phyloP scores from a whole-genome alignment of 148 eudicot genomes.

The Gaultheria prostrata region DNA sequence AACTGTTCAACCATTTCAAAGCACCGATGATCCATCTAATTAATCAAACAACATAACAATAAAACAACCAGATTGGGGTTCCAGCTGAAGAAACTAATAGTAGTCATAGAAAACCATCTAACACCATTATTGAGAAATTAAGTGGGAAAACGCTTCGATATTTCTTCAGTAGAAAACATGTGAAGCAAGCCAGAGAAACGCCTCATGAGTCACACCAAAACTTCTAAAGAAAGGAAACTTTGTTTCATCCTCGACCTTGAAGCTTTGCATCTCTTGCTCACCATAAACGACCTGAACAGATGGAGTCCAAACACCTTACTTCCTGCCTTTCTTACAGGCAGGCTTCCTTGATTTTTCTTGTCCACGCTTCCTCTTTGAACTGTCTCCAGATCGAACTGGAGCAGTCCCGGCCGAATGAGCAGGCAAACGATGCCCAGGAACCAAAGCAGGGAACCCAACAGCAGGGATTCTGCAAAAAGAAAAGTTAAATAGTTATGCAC shows the following conservation, averaged over 20 bases:
- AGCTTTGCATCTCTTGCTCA: constrained; percentile 70
- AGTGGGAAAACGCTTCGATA: background rate
- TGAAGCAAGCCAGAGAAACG: background rate
- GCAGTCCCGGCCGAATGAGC: constrained; percentile 45
- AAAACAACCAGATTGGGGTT: background rate
- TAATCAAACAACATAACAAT: background rate
- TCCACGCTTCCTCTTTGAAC: constrained; percentile 45
- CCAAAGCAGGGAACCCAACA: constrained; percentile 99
- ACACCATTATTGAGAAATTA: background rate
- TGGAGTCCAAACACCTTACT: constrained; percentile 28
- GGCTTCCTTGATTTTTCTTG: constrained; percentile 48
- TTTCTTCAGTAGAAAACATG: background rate
- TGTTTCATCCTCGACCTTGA: constrained; percentile 79
- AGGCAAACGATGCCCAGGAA: constrained; percentile 80
- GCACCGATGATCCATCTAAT: background rate
- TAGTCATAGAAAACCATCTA: background rate
- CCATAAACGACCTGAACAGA: constrained; percentile 32
- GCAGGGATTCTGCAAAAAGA: constrained; percentile 86
- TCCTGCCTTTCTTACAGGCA: constrained; percentile 45
- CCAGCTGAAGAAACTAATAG: background rate
- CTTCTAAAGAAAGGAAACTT: background rate
- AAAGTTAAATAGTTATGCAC: background rate
- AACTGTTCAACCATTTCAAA: background rate
- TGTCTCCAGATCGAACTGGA: constrained; percentile 44
- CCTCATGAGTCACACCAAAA: constrained; percentile 20